Percentiles rank a stretch among this genome's conserved stretches.
Conservation (phyloP, 306 rosid species). For the Pyrus pyrifolia region DNA sequence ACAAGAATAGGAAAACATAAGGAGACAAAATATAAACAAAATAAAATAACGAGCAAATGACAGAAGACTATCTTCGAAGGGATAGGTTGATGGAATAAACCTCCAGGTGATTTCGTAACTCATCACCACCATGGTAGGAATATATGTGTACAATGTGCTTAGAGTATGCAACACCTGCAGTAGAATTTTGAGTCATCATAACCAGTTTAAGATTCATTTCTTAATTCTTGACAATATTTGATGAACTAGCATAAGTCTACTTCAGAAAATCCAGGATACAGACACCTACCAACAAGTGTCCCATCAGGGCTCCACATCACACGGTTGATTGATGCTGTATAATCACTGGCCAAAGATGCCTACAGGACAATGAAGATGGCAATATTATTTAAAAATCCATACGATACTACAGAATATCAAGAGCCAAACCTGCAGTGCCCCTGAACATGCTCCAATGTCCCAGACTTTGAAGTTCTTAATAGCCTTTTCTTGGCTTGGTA, state of each 20-base stretch:
- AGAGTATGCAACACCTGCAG: constrained; percentile 96
- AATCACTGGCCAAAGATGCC: constrained; percentile 75
- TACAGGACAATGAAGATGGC: constrained; percentile 27
- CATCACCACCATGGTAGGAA: constrained; percentile 86
- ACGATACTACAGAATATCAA: constrained; percentile 5
- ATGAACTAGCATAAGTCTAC: constrained; percentile 13
- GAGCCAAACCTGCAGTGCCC: constrained; percentile 67
- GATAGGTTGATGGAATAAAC: constrained; percentile 39
- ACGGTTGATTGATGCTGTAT: constrained; percentile 76
- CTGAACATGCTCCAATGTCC: constrained; percentile 64
- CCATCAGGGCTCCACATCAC: constrained; percentile 99
- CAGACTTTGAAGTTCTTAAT: constrained; percentile 72
- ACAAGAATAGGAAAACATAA: not conserved
- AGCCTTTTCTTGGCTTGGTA: constrained; percentile 75
- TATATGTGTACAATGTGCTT: constrained; percentile 91
- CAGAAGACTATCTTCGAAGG: constrained; percentile 11
- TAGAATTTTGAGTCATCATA: constrained; percentile 3
- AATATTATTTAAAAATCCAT: constrained; percentile 13
- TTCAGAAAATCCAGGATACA: not conserved
- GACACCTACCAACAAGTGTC: constrained; percentile 63
- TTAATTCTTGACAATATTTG: not conserved
- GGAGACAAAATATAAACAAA: not conserved
- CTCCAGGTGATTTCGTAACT: constrained; percentile 83
- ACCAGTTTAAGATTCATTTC: constrained; percentile 16
- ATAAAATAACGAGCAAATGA: constrained; percentile 1